Conservation (phyloP, 257 asterid genomes). For the Osmanthus fragrans region DNA sequence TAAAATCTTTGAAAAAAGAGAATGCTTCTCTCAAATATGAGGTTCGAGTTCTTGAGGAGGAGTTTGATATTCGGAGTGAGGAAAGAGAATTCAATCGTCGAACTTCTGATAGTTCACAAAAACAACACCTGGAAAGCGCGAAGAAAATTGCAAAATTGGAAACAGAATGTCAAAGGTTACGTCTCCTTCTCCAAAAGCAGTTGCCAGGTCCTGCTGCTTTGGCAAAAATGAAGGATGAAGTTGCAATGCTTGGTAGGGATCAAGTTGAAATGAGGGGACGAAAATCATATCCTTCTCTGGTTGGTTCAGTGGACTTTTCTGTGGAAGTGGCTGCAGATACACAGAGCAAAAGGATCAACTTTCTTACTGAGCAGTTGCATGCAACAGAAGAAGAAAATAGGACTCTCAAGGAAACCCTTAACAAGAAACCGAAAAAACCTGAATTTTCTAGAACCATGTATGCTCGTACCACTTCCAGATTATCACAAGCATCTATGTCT, state of each 20-base stretch:
- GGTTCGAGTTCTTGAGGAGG: constrained; percentile 73
- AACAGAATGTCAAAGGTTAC: constrained; percentile 73
- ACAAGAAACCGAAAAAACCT: constrained; percentile 34
- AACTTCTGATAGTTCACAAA: constrained; percentile 56
- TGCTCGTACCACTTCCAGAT: constrained; percentile 32
- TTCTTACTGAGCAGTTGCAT: constrained; percentile 52
- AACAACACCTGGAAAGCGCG: constrained; percentile 55
- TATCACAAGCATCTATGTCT: constrained; percentile 46
- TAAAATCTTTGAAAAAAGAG: constrained; percentile 70
- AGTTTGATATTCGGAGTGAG: constrained; percentile 73
- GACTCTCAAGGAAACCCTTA: constrained; percentile 47
- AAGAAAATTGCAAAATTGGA: constrained; percentile 64
- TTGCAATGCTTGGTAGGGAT: constrained; percentile 52
- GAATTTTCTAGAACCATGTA: constrained; percentile 26
- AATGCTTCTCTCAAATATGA: constrained; percentile 67
- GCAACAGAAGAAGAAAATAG: constrained; percentile 61
- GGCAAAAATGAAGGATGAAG: constrained; percentile 71
- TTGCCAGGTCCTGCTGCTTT: constrained; percentile 75
- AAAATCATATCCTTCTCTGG: constrained; percentile 38
- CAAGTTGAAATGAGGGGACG: constrained; percentile 44
- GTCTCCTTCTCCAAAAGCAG: constrained; percentile 64
- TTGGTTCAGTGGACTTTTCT: constrained; percentile 38
- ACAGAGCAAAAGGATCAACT: constrained; percentile 36
- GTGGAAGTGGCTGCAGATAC: constrained; percentile 36
- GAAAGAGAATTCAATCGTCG: constrained; percentile 74